Base-by-base conservation (phyloP, 495 filamentous ascomycete genomes). In the Rhypophila decipiens region DNA sequence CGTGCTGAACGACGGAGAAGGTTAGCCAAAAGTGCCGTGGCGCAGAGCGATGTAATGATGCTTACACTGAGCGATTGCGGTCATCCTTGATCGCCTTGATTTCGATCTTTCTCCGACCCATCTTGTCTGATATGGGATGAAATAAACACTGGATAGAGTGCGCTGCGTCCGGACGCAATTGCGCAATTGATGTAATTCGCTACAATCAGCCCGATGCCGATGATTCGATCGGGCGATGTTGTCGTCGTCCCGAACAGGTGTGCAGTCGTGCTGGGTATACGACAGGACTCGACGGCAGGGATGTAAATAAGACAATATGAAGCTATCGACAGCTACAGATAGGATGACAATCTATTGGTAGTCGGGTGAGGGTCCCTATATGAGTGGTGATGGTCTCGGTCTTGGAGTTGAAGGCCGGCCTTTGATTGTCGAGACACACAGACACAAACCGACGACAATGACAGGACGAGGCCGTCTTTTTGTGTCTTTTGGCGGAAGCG, bases 11-110 rank as follows among this genome's bases (percentile, higher is more conserved):
- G 5, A 24, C 73, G 60, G 87, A 85, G 76, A 37, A 68, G 2
- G 21, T 18, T 33, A 11, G 47, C 34, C 33, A 11, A 23, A 35
- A 49, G 36, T 27, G 38, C 34, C 44, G 34, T 38, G 33, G 54
- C 17, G 46, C 44, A 51, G 36, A n/a, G n/a, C n/a, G n/a, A n/a
- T n/a, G n/a, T n/a, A n/a, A n/a, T n/a, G n/a, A 38, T 52, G 78
- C 90, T 74, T 87, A 96, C 91, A 96, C 93, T 54, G 91, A 96
- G 63, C 93, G 89, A 64, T 98, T 98, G 61, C 93, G 81, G 66
- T 98, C 93, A 82, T 98, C 93, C 73, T 95, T 96, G 77, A 98
- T 98, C 46, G 94, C 87, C 74, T 97, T 97, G 78, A 98, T 98
- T 73, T 96, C 93, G 66, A 98, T 98, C 84, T 83, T 83, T 74